Evolutionary conservation across 148 eudicot genomes (phyloP).

Genomic region (Limonium bicolor): DNA sequence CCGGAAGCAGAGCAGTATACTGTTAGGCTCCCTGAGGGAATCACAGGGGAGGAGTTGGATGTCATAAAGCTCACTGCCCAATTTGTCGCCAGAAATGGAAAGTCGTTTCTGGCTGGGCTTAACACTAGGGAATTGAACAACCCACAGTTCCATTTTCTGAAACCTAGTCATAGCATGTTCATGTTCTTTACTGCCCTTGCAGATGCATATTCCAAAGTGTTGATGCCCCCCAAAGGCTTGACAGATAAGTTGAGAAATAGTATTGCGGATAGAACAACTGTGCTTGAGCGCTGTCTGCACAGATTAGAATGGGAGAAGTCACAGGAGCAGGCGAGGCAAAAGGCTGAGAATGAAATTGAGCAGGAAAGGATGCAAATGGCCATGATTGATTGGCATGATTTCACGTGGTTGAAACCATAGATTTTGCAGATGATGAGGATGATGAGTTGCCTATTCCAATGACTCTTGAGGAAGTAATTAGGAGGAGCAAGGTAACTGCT

Average conservation of each 20-base stretch:
- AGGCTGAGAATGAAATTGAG: slow-evolving; percentile 70
- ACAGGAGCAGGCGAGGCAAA: slow-evolving; percentile 75
- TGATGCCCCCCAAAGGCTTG: slow-evolving; percentile 73
- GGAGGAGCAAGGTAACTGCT: slow-evolving; percentile 58
- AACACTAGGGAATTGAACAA: slow-evolving; percentile 57
- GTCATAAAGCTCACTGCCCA: slow-evolving; percentile 70
- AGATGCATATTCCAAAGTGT: slow-evolving; percentile 68
- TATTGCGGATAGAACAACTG: slow-evolving; percentile 45
- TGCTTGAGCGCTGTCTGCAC: slow-evolving; percentile 59
- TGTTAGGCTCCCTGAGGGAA: slow-evolving; percentile 71
- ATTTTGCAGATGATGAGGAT: slow-evolving; percentile 73
- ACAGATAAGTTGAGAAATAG: slow-evolving; percentile 49
- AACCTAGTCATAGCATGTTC: slow-evolving; percentile 74
- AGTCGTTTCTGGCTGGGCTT: slow-evolving; percentile 56
- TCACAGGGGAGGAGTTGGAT: slow-evolving; percentile 72
- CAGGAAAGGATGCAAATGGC: slow-evolving; percentile 68
- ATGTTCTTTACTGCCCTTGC: slow-evolving; percentile 70
- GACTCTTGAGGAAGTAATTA: slow-evolving; percentile 72
- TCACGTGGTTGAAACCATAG: slow-evolving; percentile 57
- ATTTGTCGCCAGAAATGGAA: slow-evolving; percentile 67
- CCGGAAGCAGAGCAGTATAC: slow-evolving; percentile 77
- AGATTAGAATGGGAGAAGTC: slow-evolving; percentile 69
- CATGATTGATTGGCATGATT: slow-evolving; percentile 84
- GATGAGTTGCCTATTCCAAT: slow-evolving; percentile 67
- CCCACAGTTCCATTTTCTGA: slow-evolving; percentile 64